A percentile compares a stretch with the other conserved stretches of the same genome.
Conservation (phyloP, 495 filamentous ascomycete species). For the Aspergillus wentii region DNA sequence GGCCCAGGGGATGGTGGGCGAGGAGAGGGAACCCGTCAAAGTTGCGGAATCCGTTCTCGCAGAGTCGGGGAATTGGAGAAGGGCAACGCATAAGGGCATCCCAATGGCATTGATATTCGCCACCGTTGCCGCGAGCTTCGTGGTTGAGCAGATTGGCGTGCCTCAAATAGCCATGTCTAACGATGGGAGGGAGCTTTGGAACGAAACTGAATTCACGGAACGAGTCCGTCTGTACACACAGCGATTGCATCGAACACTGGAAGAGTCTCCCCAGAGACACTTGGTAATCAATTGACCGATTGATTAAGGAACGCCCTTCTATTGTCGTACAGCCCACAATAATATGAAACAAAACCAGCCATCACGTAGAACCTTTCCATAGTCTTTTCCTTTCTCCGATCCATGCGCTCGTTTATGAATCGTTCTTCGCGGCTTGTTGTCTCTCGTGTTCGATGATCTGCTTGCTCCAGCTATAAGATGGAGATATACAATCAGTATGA, state of each 20-base stretch:
- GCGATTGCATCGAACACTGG: constrained; percentile 39
- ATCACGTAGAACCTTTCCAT: constrained; percentile 20
- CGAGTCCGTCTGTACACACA: constrained; percentile 49
- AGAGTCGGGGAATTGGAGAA: constrained; percentile 25
- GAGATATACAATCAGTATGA: constrained; percentile 13
- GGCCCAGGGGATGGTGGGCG: constrained; percentile 65
- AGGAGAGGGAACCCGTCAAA: constrained; percentile 35
- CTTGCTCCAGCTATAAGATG: constrained; percentile 71
- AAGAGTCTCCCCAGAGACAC: constrained; percentile 42
- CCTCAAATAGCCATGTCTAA: constrained; percentile 52
- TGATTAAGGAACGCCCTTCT: constrained; percentile 38
- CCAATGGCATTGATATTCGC: constrained; percentile 72
- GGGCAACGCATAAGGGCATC: constrained; percentile 38
- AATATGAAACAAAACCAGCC: constrained; percentile 31
- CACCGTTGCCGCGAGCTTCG: constrained; percentile 84
- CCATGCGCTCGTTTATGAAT: constrained; percentile 30
- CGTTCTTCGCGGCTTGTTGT: constrained; percentile 51
- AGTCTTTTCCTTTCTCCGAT: constrained; percentile 11
- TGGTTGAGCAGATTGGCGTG: constrained; percentile 89
- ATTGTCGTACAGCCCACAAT: constrained; percentile 41
- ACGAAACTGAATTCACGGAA: constrained; percentile 56
- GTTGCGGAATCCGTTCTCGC: constrained; percentile 31
- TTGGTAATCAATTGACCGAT: constrained; percentile 42
- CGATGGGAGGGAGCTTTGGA: constrained; percentile 70
- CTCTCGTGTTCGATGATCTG: constrained; percentile 87